phyloP scores from a whole-genome alignment of 148 eudicot genomes.

The Rhododendron vialii region DNA sequence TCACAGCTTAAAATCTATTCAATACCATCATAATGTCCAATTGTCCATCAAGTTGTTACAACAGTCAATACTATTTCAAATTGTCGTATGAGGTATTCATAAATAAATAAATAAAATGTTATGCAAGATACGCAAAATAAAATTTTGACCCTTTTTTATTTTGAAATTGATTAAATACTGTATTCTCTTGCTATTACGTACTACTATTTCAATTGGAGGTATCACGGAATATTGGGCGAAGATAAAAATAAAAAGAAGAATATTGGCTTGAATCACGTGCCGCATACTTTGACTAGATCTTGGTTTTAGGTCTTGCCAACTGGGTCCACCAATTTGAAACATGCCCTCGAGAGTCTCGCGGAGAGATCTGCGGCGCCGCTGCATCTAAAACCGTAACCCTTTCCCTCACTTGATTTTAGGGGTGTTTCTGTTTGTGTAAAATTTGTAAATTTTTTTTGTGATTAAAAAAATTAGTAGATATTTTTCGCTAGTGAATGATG shows the following conservation, averaged over 20 bases:
- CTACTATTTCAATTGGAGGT: neutral
- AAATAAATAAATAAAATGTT: too few relatives aligned
- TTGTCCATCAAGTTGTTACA: neutral
- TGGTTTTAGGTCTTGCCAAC: neutral
- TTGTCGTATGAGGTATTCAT: too few relatives aligned
- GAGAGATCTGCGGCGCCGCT: conserved; percentile 28
- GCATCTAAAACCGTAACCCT: neutral
- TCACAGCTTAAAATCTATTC: neutral
- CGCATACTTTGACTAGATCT: neutral
- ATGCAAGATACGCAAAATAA: too few relatives aligned
- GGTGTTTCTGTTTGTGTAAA: too few relatives aligned
- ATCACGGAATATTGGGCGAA: neutral
- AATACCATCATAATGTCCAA: too few relatives aligned
- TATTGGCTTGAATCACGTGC: neutral
- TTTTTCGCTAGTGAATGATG: too few relatives aligned
- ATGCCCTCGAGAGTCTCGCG: conserved; percentile 26
- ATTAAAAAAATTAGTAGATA: rapidly evolving
- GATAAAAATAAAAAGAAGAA: neutral
- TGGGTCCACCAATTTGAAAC: conserved; percentile 8
- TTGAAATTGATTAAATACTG: neutral
- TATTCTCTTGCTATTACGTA: too few relatives aligned
- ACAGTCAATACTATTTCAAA: too few relatives aligned
- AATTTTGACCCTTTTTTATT: neutral
- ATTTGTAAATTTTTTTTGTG: too few relatives aligned
- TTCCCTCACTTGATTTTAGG: too few relatives aligned